Percentiles rank a stretch among this genome's conserved stretches.
Evolutionary conservation across 768 basidiomycete species (phyloP).

Genomic region (Calocybe gangraenosa): DNA sequence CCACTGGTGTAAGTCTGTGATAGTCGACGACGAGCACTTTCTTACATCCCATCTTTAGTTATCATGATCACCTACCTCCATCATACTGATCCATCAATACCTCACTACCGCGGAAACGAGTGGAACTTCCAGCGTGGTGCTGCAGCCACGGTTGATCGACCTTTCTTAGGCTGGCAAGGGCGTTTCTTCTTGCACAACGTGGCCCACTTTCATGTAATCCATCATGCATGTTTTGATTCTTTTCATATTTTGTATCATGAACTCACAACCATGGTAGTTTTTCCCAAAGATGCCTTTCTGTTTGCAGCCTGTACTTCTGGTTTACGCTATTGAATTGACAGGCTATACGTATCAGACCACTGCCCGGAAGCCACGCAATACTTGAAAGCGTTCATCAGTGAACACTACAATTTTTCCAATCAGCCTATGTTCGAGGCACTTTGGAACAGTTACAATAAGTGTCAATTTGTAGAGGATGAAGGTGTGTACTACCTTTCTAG

Average conservation of each 20-base stretch:
- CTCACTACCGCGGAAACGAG: conserved; percentile 52
- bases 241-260: not conserved
- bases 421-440: conserved; percentile 40
- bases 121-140: conserved; percentile 65
- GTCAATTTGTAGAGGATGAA: conserved; percentile 57
- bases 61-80: conserved; percentile 61
- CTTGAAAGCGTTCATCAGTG: conserved; percentile 44
- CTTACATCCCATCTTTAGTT: conserved; percentile 21
- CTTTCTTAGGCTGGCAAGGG: conserved; percentile 60
- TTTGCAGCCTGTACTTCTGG: conserved; percentile 4
- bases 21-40: conserved; percentile 11
- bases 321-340: not conserved
- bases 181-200: conserved; percentile 67
- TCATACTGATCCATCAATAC: conserved; percentile 56
- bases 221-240: conserved; percentile 38
- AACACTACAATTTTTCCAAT: conserved; percentile 44
- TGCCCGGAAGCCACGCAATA: conserved; percentile 48
- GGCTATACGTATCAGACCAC: conserved; percentile 35
- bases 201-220: conserved; percentile 60
- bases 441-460: conserved; percentile 53
- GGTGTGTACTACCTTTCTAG: conserved; percentile 22
- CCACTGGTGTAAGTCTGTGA: conserved; percentile 43
- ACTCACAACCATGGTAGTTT: conserved; percentile 8
- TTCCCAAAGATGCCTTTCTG: conserved; percentile 21
- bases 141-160: conserved; percentile 51